These are phyloP conservation scores for Plasmodium falciparum DNA, from an alignment of 169 alveolate genomes.

Conservation along the genomic window DNA sequence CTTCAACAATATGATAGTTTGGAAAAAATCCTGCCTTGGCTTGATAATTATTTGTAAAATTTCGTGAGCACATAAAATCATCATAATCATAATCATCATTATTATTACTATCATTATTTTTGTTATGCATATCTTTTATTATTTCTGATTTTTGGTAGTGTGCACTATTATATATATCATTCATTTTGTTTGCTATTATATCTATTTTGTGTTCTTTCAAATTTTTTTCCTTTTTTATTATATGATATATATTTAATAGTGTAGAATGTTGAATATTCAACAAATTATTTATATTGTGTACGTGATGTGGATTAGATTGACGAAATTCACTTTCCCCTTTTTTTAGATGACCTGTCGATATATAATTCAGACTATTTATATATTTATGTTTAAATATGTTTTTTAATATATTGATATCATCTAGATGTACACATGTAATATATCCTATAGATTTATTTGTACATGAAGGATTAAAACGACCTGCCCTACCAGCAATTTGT, in stretches of 20 bases:
- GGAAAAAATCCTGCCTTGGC: conserved; percentile 58
- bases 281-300: background rate
- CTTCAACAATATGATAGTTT: conserved; percentile 18
- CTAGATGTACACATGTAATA: conserved; percentile 39
- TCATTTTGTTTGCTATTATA: background rate
- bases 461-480: conserved; percentile 83
- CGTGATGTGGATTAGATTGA: background rate
- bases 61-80: background rate
- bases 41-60: background rate
- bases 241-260: background rate
- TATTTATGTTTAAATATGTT: conserved; percentile 21
- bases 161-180: background rate
- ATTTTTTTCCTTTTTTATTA: too few relatives aligned
- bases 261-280: background rate
- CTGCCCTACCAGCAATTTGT: conserved; percentile 95
- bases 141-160: background rate
- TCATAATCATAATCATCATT: background rate
- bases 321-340: too few relatives aligned
- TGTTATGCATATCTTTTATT: background rate
- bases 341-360: background rate
- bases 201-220: background rate
- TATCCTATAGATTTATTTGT: conserved; percentile 22
- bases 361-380: conserved; percentile 6
- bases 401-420: conserved; percentile 29
- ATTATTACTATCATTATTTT: background rate